Percentiles rank a stretch among this genome's conserved stretches.
Conservation (phyloP, 1,139 yeast species). For the Suhomyces taliae region DNA sequence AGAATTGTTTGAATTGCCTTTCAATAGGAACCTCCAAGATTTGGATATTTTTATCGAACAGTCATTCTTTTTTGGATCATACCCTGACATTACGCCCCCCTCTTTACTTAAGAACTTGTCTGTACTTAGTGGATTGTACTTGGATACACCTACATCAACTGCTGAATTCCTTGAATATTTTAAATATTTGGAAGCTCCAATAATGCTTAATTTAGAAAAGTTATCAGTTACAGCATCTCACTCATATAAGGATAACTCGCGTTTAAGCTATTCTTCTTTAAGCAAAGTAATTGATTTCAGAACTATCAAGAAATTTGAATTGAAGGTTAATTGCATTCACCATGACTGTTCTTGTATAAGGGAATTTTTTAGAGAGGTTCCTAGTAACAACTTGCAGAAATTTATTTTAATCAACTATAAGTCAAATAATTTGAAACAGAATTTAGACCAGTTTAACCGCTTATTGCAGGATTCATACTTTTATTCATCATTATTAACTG, state of each 20-base stretch:
- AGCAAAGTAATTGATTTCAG: constrained; percentile 17
- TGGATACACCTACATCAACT: constrained; percentile 23
- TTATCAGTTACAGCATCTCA: constrained; percentile 23
- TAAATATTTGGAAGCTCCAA: constrained; percentile 6
- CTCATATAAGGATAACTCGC: constrained; percentile 17
- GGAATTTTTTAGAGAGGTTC: constrained; percentile 22
- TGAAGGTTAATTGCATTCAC: constrained; percentile 25
- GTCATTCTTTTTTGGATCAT: constrained; percentile 3
- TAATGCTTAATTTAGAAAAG: constrained; percentile 14
- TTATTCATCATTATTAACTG: constrained; percentile 11
- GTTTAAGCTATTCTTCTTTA: constrained; percentile 14
- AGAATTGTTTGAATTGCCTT: constrained; percentile 23
- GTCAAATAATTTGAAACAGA: constrained; percentile 19
- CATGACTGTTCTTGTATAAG: constrained; percentile 24
- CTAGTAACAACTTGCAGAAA: constrained; percentile 13
- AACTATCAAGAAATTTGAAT: constrained; percentile 20
- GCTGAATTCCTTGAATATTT: constrained; percentile 16
- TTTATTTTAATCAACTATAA: constrained; percentile 27
- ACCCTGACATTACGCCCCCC: background rate
- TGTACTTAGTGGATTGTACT: constrained; percentile 16
- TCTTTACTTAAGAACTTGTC: constrained; percentile 2
- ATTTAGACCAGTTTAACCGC: constrained; percentile 22
- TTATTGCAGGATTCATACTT: constrained; percentile 17
- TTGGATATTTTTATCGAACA: constrained; percentile 22
- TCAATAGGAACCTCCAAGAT: constrained; percentile 19